phyloP scores from a whole-genome alignment of 257 asterid genomes.

The Marsdenia floribunda region DNA sequence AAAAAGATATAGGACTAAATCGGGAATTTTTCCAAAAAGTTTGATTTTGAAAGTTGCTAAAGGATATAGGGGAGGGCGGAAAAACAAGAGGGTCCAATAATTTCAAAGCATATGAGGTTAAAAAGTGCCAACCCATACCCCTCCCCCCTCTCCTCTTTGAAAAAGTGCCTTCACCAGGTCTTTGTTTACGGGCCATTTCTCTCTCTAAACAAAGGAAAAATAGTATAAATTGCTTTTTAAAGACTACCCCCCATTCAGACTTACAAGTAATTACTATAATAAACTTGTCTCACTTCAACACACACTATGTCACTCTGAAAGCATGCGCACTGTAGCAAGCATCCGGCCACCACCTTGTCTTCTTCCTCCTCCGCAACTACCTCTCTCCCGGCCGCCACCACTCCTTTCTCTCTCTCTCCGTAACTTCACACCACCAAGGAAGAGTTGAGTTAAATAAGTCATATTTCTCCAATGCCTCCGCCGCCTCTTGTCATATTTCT shows the following conservation, averaged over 20 bases:
- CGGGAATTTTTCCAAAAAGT: too few relatives aligned
- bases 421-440: too few relatives aligned
- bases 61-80: background rate
- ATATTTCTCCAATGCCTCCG: background rate
- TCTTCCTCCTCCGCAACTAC: background rate
- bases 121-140: slow-evolving; percentile 30
- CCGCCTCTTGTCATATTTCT: slow-evolving; percentile 11
- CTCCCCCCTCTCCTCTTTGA: slow-evolving; percentile 20
- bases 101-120: slow-evolving; percentile 35
- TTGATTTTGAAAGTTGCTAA: background rate
- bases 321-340: slow-evolving; percentile 22
- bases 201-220: slow-evolving; percentile 12
- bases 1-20: too few relatives aligned
- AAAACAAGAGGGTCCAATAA: slow-evolving; percentile 23
- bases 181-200: background rate
- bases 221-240: slow-evolving; percentile 3
- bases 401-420: too few relatives aligned
- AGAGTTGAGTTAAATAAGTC: too few relatives aligned
- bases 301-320: background rate
- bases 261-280: background rate
- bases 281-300: background rate
- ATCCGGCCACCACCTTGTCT: slow-evolving; percentile 19
- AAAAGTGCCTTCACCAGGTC: slow-evolving; percentile 24
- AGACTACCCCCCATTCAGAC: background rate
- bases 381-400: background rate